Conservation (phyloP, 2,329 filamentous ascomycete genomes). For the Grosmannia huntii region DNA sequence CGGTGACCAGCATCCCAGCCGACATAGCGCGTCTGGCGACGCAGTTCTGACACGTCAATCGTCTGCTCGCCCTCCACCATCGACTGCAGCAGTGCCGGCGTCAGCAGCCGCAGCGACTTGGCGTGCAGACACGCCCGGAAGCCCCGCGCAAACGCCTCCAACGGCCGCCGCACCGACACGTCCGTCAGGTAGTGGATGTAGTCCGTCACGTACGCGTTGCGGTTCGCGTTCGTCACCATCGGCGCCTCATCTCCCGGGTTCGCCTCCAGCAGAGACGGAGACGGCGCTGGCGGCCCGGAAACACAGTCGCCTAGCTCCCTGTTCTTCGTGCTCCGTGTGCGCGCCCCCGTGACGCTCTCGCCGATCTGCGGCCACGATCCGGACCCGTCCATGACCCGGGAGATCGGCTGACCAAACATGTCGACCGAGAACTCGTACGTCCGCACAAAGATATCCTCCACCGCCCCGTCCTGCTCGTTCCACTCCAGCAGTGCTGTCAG, state of each 20-base stretch:
- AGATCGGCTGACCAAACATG: constrained; percentile 43
- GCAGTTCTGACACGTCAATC: constrained; percentile 65
- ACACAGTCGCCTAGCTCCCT: constrained; percentile 9
- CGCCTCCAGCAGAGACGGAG: not conserved
- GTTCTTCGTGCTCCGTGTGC: not conserved
- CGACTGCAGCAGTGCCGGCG: constrained; percentile 55
- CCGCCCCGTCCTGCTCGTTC: constrained; percentile 59
- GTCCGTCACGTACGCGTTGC: constrained; percentile 65
- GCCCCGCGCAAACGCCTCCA: constrained; percentile 65
- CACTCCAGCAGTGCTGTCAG: constrained; percentile 63
- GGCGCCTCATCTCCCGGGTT: constrained; percentile 37
- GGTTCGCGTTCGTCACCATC: constrained; percentile 71
- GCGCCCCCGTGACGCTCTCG: constrained; percentile 5
- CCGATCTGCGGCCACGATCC: constrained; percentile 43
- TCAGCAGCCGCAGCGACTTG: constrained; percentile 61
- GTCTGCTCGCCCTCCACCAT: constrained; percentile 73
- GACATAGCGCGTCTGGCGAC: constrained; percentile 62
- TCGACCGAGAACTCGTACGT: constrained; percentile 75
- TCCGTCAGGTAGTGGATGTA: constrained; percentile 78
- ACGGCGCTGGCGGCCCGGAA: not conserved
- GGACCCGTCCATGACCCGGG: constrained; percentile 38
- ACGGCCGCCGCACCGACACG: constrained; percentile 64
- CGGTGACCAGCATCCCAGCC: constrained; percentile 60
- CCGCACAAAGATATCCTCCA: constrained; percentile 69
- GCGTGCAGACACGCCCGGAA: constrained; percentile 64